Evolutionary conservation across 768 basidiomycete genomes (phyloP).

Genomic region (Dioszegia hungarica): DNA sequence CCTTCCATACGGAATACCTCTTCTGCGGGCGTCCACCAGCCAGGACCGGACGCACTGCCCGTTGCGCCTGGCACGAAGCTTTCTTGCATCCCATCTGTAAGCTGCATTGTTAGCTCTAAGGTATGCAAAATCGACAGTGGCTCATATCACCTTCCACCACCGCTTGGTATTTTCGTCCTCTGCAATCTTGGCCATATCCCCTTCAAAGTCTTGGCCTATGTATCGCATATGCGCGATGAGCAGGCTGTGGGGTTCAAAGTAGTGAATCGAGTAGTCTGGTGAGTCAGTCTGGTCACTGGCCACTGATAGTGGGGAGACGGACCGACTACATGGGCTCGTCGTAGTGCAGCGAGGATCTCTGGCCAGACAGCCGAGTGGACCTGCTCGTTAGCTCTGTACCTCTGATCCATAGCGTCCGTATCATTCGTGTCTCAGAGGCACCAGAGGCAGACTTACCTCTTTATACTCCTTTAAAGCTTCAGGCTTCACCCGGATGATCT

Average conservation of each 20-base stretch:
- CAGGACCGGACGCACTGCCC: constrained; percentile 62
- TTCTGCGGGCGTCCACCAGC: constrained; percentile 63
- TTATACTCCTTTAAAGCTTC: constrained; percentile 50
- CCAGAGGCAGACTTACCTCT: constrained; percentile 25
- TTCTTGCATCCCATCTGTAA: constrained; percentile 71
- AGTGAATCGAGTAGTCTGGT: constrained; percentile 69
- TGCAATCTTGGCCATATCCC: constrained; percentile 63
- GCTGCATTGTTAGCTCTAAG: constrained; percentile 7
- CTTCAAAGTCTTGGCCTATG: constrained; percentile 60
- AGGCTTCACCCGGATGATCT: constrained; percentile 62
- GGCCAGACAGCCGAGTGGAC: constrained; percentile 65
- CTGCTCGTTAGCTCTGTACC: constrained; percentile 5
- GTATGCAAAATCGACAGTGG: neutral
- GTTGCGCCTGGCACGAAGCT: constrained; percentile 65
- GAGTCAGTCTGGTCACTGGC: neutral
- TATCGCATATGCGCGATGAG: constrained; percentile 79
- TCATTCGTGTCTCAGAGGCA: neutral
- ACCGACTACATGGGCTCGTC: constrained; percentile 59
- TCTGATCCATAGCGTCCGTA: too few species aligned
- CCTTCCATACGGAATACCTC: constrained; percentile 69
- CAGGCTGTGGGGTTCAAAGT: constrained; percentile 56
- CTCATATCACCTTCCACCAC: constrained; percentile 62
- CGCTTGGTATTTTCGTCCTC: constrained; percentile 65
- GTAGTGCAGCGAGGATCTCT: constrained; percentile 61
- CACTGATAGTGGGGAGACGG: constrained; percentile 3